Percentiles rank a stretch among this genome's conserved stretches.
These are phyloP conservation scores for Biscutella laevigata DNA, from an alignment of 441 rosid species.

Conservation along the genomic window DNA sequence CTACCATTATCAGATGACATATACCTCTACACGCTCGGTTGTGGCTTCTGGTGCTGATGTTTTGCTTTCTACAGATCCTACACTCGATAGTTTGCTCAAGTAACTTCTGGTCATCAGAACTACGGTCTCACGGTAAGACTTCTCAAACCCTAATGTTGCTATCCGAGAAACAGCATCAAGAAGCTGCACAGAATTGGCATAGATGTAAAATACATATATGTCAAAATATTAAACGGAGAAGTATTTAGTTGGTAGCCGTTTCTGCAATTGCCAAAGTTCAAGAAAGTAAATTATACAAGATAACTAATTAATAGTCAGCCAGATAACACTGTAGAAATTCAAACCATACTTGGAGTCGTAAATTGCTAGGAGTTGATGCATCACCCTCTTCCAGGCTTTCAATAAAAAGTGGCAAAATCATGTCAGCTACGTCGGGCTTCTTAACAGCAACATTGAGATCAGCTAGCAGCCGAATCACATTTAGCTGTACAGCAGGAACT, in stretches of 20 bases:
- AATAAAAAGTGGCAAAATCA: conserved; percentile 91
- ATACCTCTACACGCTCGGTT: conserved; percentile 88
- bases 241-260: conserved; percentile 12
- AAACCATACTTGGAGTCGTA: conserved; percentile 76
- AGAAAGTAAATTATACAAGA: conserved; percentile 2
- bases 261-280: conserved; percentile 2
- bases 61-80: conserved; percentile 85
- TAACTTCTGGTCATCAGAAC: conserved; percentile 96
- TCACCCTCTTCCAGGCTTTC: conserved; percentile 99
- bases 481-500: conserved; percentile 76
- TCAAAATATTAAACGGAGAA: conserved; percentile 20
- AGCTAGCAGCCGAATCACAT: conserved; percentile 77
- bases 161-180: conserved; percentile 96
- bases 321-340: conserved; percentile 25
- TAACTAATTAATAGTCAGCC: conserved; percentile 16
- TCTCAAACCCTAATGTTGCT: conserved; percentile 96
- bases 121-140: conserved; percentile 97
- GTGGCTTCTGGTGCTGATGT: conserved; percentile 77
- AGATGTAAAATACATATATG: conserved; percentile 20
- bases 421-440: conserved; percentile 91
- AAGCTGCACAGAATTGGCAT: conserved; percentile 51
- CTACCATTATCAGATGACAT: conserved; percentile 15
- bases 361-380: conserved; percentile 75
- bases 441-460: conserved; percentile 82
- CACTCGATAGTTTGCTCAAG: conserved; percentile 60